Evolutionary conservation across 768 basidiomycete species (phyloP).

Genomic region (Cystobasidium tubakii): DNA sequence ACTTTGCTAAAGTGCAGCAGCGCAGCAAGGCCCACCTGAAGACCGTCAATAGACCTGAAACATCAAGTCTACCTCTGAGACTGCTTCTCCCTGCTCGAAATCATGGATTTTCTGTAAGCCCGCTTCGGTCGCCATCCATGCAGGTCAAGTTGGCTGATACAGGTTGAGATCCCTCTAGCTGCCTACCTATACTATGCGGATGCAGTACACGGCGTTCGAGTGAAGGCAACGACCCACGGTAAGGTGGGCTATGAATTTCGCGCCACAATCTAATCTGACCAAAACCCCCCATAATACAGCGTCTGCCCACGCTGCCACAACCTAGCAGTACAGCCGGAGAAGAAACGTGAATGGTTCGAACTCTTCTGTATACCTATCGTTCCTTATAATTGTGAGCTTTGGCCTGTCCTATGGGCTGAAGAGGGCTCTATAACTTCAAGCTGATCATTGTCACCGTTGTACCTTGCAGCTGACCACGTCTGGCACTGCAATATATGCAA

Average conservation of each 20-base stretch:
- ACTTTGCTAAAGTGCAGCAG: too few relatives aligned
- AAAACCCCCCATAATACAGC: not conserved
- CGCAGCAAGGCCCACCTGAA: not conserved
- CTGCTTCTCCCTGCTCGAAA: not conserved
- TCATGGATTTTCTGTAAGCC: constrained; percentile 24
- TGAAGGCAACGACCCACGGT: constrained; percentile 24
- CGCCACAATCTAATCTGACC: not conserved
- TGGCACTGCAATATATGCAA: constrained; percentile 34
- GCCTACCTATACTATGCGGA: constrained; percentile 26
- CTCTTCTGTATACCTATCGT: constrained; percentile 32
- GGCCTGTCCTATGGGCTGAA: too few relatives aligned
- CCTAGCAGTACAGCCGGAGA: constrained; percentile 20
- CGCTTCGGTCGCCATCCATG: too few relatives aligned
- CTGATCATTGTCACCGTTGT: not conserved
- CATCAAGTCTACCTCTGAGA: not conserved
- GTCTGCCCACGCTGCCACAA: constrained; percentile 15
- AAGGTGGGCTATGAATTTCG: not conserved
- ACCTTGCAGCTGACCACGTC: constrained; percentile 2
- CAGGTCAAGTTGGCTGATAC: too few relatives aligned
- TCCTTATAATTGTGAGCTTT: not conserved
- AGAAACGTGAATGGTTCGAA: constrained; percentile 33
- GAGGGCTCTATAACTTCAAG: too few relatives aligned
- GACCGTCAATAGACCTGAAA: not conserved
- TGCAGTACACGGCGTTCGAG: constrained; percentile 10
- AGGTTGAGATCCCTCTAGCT: too few relatives aligned